Base-by-base conservation (phyloP, 495 filamentous ascomycete genomes). In the Hypoxylon fragiforme region DNA sequence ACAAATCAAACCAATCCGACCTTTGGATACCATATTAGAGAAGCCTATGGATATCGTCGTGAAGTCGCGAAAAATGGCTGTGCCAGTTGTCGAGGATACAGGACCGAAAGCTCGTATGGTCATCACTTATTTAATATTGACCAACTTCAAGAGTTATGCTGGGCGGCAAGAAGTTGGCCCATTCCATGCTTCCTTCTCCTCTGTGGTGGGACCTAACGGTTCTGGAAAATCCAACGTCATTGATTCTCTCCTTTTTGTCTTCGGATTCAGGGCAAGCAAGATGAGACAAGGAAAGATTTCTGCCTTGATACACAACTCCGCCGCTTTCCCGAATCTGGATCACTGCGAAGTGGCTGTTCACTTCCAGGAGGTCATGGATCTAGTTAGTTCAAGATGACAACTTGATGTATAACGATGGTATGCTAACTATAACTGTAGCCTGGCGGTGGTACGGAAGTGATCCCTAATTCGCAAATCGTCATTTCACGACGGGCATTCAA, bases 231-330 rank as follows among this genome's bases (percentile, higher is more conserved):
- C 94, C 3, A 98, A 98, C 65, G 94, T 98, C 39, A 98, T 98
- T 68, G 94, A 98, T 71, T 96, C 94, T 6, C 74, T 98, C 30
- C 85, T 98, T 2, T 98, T 98, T 65, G 94, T 98, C 16, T 98
- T 98, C 60, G 94, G 94, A 34, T 98, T 98, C 74, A 86, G 94
- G 41, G 94, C 94, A 18, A 97, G 92, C 77, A 98, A 98, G 74
- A 98, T 98, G 94, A 80, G 94, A 64, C 94, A 98, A 70, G 95
- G 94, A 64, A 98, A 98, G 74, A 92, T 98, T 31, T 97, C 94
- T 2, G 94, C 94, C 14, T 72, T 98, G 54, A 97, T 98, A 50
- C 94, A 98, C 67, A 97, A 96, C 69, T 97, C 92, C 26, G 91
- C 91, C 1, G 80, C 86, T 30, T 84, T 85, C 55, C 91, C 95